Evolutionary conservation across 2,329 filamentous ascomycete species (phyloP), one percentile per base, ranked within the genome.

Genomic region (Calonectria hongkongensis): DNA sequence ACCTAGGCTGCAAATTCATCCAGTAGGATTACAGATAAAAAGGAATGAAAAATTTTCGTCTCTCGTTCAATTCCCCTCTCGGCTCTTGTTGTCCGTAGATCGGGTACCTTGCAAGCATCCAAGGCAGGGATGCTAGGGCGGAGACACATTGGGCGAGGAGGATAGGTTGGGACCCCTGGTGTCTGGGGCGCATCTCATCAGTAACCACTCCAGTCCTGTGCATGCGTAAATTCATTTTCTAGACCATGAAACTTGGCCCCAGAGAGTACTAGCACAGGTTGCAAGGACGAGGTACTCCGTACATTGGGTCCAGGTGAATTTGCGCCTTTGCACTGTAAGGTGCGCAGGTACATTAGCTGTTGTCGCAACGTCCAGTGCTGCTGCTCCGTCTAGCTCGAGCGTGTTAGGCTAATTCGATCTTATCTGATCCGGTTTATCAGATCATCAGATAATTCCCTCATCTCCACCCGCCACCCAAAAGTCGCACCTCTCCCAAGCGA

Each of bases 401-500:
- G 36, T 60, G 33, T 21, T 47, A 47, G 27, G 25, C 71, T 76
- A 73, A 73, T 78, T 79, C 79, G 80, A 84, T 85, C 82, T 85
- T 85, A 84, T 85, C 82, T 79, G 83, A 84, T 84, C 81, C 82
- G 78, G 81, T 87, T 88, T 88, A 89, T 89, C 87, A 87, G 88
- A 89, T 89, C 83, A 88, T 88, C 87, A 86, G 87, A 88, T 88
- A 87, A 85, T 83, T 83, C 82, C 82, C 84, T 85, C 84, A 80
- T 81, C 81, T 78, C 81, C 82, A 82, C 81, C 45, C 62, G 54
- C 62, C 60, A 45, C 60, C 45, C 64, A 21, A 66, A 33, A 56
- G 56, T 56, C 63, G 47, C 47, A 54, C 30, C 36, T 25, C 27
- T 58, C 48, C 36, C 50, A 30, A 41, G 33, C 54, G 33, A 50